phyloP scores from a whole-genome alignment of 345 rosid genomes.

The Gossypium bickii region DNA sequence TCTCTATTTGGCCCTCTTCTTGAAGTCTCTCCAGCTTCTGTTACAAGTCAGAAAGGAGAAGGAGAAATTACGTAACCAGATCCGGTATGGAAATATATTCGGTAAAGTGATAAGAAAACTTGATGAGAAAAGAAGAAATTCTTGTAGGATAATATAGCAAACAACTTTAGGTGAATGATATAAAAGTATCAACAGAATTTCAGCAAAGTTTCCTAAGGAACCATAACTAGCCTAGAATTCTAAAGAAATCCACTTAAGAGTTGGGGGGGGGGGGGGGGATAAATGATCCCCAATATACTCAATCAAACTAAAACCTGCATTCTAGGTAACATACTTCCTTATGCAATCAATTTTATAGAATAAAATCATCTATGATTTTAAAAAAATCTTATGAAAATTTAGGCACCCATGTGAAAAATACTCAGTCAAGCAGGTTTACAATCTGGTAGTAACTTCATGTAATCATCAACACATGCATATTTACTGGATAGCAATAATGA shows the following conservation, averaged over 20 bases:
- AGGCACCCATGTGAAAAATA: not conserved
- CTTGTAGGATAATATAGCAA: not conserved
- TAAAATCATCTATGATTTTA: not conserved
- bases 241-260: too few species aligned
- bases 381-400: not conserved
- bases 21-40: slow-evolving; percentile 85
- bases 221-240: not conserved
- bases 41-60: slow-evolving; percentile 13
- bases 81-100: not conserved
- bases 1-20: slow-evolving; percentile 79
- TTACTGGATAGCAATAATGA: not conserved
- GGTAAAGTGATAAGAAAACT: not conserved
- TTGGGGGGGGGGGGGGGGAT: accelerated
- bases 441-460: not conserved
- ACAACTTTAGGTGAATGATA: not conserved
- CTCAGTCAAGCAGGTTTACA: not conserved
- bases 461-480: not conserved
- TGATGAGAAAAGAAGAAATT: not conserved
- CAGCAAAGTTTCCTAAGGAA: not conserved
- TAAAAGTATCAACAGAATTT: not conserved
- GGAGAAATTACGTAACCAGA: slow-evolving; percentile 6
- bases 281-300: too few species aligned
- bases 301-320: too few species aligned
- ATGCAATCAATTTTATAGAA: too few species aligned
- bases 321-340: too few species aligned